Evolutionary conservation across 805 yeast genomes (phyloP), one percentile per base, ranked within the genome.

Genomic region (Metschnikowia henanensis): DNA sequence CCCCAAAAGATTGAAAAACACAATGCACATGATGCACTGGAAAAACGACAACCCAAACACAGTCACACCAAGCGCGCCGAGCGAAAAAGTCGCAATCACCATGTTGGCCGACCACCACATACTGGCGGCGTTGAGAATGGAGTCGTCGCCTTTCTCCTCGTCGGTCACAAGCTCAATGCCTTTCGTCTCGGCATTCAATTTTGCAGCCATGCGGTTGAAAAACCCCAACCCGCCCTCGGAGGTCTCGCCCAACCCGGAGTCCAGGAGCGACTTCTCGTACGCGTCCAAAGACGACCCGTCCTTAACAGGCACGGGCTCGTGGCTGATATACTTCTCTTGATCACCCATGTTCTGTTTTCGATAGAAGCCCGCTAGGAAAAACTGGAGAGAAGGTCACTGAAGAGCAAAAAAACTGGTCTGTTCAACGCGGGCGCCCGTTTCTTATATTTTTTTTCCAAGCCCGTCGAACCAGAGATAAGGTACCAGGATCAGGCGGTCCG

Each of bases 41-140:
- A 90, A 85, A 65, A 91, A 87, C 39, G 81, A 78, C 50, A 91
- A 69, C 10, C 75, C 83, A 57, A 79, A 88, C 21, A 79, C 74
- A 46, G 84, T 70, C 35, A 81, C 71, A 47, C 76, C 77, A 31
- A 72, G 56, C 18, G 75, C 84, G 63, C 97, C 97, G 37, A 88
- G 70, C 7, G 95, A 73, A 56, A 79, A 81, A 15, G 96, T 80
- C 17, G 96, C 89, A 59, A 90, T 79, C 44, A 87, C 96, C 76
- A 87, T 73, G 66, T 90, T 89, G 29, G 95, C 95, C 6, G 95
- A 84, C 56, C 85, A 76, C 96, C 96, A 90, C 92, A 90, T 86
- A 39, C 91, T 73, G 35, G 89, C 88, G 23, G 94, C 86, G 52
- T 77, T 79, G 68, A 79, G 70, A 47, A 84, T 60, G 29, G 87